Conservation (phyloP, 129 eudicot genomes). For the Centella asiatica region DNA sequence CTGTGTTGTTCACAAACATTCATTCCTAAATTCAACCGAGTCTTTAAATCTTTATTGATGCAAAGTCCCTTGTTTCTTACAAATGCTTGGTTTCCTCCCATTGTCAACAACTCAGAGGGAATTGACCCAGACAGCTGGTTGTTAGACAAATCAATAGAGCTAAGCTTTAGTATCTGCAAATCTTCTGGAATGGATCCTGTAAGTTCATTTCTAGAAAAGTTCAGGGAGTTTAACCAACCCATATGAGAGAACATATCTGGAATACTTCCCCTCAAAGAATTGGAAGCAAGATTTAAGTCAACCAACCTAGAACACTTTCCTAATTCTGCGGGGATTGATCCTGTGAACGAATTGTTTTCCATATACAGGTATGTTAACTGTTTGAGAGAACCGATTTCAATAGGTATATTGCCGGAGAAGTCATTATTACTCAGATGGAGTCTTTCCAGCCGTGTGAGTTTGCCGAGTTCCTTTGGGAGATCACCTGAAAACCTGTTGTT, state of each 20-base stretch:
- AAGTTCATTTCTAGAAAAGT: conserved; percentile 61
- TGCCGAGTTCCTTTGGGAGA: conserved; percentile 62
- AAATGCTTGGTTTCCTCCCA: conserved; percentile 60
- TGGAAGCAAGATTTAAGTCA: conserved; percentile 64
- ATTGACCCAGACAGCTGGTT: conserved; percentile 65
- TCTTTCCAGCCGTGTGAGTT: conserved; percentile 45
- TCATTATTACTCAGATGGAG: conserved; percentile 55
- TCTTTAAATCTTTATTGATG: conserved; percentile 24
- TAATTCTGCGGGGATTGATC: conserved; percentile 66
- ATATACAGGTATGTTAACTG: conserved; percentile 61
- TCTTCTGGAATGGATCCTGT: conserved; percentile 54
- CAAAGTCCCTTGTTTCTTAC: conserved; percentile 60
- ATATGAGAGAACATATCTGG: conserved; percentile 43
- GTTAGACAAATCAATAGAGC: conserved; percentile 59
- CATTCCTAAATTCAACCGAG: conserved; percentile 22
- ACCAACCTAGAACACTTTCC: conserved; percentile 59
- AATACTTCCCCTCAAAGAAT: conserved; percentile 47
- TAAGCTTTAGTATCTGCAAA: conserved; percentile 48
- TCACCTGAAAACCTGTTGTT: conserved; percentile 63
- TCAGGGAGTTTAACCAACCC: conserved; percentile 61
- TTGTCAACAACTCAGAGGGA: conserved; percentile 43
- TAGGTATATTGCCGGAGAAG: conserved; percentile 68
- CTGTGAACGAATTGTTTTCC: conserved; percentile 50
- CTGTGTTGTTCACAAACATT: conserved; percentile 34
- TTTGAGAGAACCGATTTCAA: conserved; percentile 34